Evolutionary conservation across 176 grass and related monocot genomes (phyloP).

Genomic region (Dactylis glomerata): DNA sequence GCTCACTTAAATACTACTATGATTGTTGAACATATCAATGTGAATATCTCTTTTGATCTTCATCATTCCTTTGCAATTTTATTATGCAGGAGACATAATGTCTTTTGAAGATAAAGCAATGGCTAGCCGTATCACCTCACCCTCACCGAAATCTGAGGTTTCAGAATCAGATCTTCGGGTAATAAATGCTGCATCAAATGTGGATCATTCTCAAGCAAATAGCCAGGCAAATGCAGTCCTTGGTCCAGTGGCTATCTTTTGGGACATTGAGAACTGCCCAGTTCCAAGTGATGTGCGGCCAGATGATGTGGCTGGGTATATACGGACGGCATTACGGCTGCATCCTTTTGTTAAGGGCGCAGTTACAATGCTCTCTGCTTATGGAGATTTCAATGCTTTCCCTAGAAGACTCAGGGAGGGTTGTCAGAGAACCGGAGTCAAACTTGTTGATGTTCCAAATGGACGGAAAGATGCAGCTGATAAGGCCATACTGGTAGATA

Average conservation of each 20-base stretch:
- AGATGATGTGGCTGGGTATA: conserved; percentile 85
- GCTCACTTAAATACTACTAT: not conserved
- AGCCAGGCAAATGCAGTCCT: conserved; percentile 35
- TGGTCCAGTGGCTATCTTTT: conserved; percentile 83
- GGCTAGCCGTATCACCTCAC: conserved; percentile 33
- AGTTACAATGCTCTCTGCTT: conserved; percentile 87
- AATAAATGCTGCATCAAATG: conserved; percentile 34
- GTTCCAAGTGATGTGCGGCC: conserved; percentile 81
- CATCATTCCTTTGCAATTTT: conserved; percentile 16
- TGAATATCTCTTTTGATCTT: not conserved
- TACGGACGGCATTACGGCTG: conserved; percentile 69
- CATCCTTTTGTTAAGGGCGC: conserved; percentile 71
- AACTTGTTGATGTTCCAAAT: conserved; percentile 86
- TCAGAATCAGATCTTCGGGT: conserved; percentile 38
- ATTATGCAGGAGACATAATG: conserved; percentile 45
- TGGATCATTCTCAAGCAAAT: conserved; percentile 40
- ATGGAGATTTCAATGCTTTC: conserved; percentile 92
- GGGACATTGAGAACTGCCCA: conserved; percentile 97
- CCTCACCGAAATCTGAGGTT: conserved; percentile 38
- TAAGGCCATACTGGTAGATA: conserved; percentile 81
- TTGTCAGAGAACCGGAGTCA: conserved; percentile 85
- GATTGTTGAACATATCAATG: not conserved
- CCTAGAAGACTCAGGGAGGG: conserved; percentile 89
- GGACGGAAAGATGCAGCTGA: conserved; percentile 84
- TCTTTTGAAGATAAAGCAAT: conserved; percentile 70